Evolutionary conservation across 208 protist species (phyloP).

Genomic region (Porcisia hertigi): DNA sequence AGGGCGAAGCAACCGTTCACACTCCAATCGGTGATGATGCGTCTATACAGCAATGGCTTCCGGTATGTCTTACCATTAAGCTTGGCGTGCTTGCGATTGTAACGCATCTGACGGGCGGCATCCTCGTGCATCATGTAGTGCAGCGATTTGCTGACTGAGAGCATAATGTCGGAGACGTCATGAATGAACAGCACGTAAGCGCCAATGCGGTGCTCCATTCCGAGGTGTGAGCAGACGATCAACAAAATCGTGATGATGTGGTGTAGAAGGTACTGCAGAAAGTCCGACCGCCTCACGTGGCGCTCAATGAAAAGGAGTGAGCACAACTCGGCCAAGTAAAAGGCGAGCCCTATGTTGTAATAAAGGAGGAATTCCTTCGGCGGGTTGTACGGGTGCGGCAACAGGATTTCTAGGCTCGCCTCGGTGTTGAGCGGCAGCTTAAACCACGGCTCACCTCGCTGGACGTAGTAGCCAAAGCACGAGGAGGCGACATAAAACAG

Average conservation of each 20-base stretch:
- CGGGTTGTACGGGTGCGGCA: slow-evolving; percentile 63
- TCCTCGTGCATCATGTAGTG: slow-evolving; percentile 62
- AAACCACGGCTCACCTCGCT: slow-evolving; percentile 64
- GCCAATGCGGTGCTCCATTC: slow-evolving; percentile 68
- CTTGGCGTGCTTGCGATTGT: slow-evolving; percentile 24
- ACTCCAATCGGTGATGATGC: slow-evolving; percentile 35
- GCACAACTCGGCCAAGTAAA: slow-evolving; percentile 66
- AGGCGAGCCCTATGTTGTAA: slow-evolving; percentile 72
- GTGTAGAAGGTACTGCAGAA: slow-evolving; percentile 67
- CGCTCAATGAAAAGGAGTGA: slow-evolving; percentile 55
- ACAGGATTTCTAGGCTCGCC: slow-evolving; percentile 34
- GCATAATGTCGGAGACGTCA: slow-evolving; percentile 74
- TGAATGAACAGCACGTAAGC: slow-evolving; percentile 78
- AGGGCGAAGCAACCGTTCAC: slow-evolving; percentile 48
- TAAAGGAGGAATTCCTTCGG: slow-evolving; percentile 44
- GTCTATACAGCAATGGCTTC: slow-evolving; percentile 28
- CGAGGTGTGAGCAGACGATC: slow-evolving; percentile 58
- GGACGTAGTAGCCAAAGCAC: slow-evolving; percentile 56
- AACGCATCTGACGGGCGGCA: slow-evolving; percentile 19
- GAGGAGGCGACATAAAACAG: slow-evolving; percentile 59
- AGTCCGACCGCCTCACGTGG: slow-evolving; percentile 63
- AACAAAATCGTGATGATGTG: slow-evolving; percentile 64
- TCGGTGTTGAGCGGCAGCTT: slow-evolving; percentile 44
- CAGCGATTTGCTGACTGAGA: slow-evolving; percentile 53
- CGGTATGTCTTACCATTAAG: slow-evolving; percentile 29